Conservation (phyloP, 495 filamentous ascomycete species). For the Sabuloglossum arenarium region DNA sequence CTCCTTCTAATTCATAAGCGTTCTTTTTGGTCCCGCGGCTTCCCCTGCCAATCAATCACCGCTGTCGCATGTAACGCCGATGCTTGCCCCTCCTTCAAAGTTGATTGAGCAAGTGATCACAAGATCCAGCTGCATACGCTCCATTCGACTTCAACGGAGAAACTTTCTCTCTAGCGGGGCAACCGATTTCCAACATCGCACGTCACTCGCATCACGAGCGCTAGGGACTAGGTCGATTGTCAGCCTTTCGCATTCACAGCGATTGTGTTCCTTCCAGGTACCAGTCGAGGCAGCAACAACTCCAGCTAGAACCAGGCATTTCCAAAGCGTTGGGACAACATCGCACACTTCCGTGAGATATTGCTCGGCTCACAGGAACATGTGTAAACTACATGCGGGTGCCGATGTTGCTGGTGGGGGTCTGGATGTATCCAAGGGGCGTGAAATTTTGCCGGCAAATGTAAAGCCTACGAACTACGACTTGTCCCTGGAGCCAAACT, state of each 20-base stretch:
- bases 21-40: no score
- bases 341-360: not conserved
- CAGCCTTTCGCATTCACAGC: not conserved
- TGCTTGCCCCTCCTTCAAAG: not conserved
- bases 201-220: not conserved
- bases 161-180: not conserved
- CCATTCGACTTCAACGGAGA: not conserved
- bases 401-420: constrained; percentile 23
- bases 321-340: not conserved
- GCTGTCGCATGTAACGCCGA: not conserved
- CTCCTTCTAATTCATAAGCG: no score
- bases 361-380: constrained; percentile 16
- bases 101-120: not conserved
- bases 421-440: constrained; percentile 24
- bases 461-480: constrained; percentile 48
- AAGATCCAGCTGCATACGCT: not conserved
- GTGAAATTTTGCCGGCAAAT: constrained; percentile 42
- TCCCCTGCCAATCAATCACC: not conserved
- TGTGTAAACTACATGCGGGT: constrained; percentile 27
- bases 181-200: not conserved
- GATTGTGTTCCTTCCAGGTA: not conserved
- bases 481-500: constrained; percentile 52
- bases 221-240: not conserved
- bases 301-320: not conserved
- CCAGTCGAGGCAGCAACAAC: not conserved